Evolutionary conservation across 1,284 basidiomycete genomes (phyloP).

Genomic region (Ustilago loliicola): DNA sequence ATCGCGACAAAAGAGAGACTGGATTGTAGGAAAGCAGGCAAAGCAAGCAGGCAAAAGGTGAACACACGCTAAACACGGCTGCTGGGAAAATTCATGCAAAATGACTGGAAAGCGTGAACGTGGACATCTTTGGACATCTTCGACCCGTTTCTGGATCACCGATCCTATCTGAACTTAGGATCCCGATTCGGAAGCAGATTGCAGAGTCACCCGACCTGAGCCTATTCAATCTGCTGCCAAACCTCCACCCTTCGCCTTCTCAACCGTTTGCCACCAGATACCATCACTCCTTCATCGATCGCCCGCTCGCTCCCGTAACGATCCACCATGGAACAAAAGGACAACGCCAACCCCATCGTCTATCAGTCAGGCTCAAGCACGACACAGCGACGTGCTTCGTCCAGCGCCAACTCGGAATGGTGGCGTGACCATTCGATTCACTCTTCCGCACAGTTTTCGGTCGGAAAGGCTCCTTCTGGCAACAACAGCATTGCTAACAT

Average conservation of each 20-base stretch:
- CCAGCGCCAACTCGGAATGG: conserved; percentile 59
- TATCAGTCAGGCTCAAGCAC: conserved; percentile 69
- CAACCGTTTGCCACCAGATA: neutral
- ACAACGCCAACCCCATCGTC: conserved; percentile 72
- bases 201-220: neutral
- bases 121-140: too few relatives aligned
- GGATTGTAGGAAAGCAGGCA: neutral
- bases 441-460: conserved; percentile 30
- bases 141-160: neutral
- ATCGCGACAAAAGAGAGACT: too few relatives aligned
- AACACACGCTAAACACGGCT: neutral
- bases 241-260: neutral
- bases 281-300: neutral
- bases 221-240: neutral
- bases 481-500: conserved; percentile 8
- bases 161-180: neutral
- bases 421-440: conserved; percentile 62
- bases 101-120: too few relatives aligned
- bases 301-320: conserved; percentile 4
- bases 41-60: neutral
- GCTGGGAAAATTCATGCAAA: too few relatives aligned
- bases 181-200: neutral
- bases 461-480: conserved; percentile 10
- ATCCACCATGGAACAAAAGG: conserved; percentile 52
- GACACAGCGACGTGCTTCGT: conserved; percentile 26